These are phyloP conservation scores for Teunomyces barrocoloradensis DNA, from an alignment of 805 yeast genomes.

Conservation along the genomic window DNA sequence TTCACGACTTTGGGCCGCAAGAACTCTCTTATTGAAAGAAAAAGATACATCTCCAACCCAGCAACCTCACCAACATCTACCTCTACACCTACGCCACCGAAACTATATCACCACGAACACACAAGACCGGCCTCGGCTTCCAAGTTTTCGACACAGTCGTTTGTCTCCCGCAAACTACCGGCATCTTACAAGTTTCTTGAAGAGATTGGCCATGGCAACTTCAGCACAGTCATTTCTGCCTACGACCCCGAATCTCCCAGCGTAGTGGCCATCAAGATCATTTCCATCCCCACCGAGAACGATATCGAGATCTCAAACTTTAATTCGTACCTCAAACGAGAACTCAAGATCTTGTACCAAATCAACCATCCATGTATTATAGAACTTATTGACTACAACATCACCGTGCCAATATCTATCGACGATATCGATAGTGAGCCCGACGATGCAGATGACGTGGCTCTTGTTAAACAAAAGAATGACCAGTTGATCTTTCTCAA, in stretches of 20 bases:
- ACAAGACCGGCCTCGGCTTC: background rate
- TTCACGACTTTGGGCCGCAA: constrained; percentile 16
- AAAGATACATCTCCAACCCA: constrained; percentile 25
- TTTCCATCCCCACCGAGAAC: constrained; percentile 40
- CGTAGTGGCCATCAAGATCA: constrained; percentile 69
- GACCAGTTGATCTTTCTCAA: constrained; percentile 60
- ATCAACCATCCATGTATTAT: constrained; percentile 70
- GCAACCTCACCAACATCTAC: constrained; percentile 5
- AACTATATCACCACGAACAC: background rate
- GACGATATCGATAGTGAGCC: constrained; percentile 25
- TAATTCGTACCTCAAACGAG: constrained; percentile 51
- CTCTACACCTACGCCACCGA: constrained; percentile 5
- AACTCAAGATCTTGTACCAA: constrained; percentile 59
- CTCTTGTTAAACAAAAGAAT: constrained; percentile 19
- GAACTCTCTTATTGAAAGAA: constrained; percentile 14
- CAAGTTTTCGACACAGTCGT: constrained; percentile 6
- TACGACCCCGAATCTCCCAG: constrained; percentile 12
- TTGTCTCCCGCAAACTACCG: constrained; percentile 9
- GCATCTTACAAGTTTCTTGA: constrained; percentile 16
- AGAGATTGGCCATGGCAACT: constrained; percentile 65
- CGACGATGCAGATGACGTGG: constrained; percentile 12
- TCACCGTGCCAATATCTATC: constrained; percentile 24
- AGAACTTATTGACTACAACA: constrained; percentile 51
- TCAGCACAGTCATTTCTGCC: constrained; percentile 61
- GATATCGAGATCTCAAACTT: constrained; percentile 25